Evolutionary conservation across 2,329 filamentous ascomycete genomes (phyloP), one percentile per base, ranked within the genome.

Genomic region (Microsporum canis): DNA sequence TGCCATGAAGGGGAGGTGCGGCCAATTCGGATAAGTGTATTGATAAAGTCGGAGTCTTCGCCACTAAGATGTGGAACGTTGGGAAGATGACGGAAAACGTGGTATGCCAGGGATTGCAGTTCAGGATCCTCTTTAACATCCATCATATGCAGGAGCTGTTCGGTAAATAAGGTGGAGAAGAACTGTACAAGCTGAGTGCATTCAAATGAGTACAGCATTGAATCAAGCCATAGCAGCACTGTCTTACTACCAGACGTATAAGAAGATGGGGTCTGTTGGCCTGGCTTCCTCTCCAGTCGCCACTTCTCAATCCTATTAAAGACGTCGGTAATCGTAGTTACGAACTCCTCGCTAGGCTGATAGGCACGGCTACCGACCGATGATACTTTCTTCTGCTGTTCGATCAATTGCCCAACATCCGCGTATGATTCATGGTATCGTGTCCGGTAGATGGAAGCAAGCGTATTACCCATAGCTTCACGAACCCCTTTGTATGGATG

Each of bases 81-180:
- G 12, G 94, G 91, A 14, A 99, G 79, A 70, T 99, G 92, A 5
- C 92, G 88, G 78, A 97, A 99, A 47, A 99, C 94, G 70, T 96
- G 91, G 71, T 97, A 99, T 0, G 94, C 92, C 6, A 96, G 82
- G 7, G 88, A 87, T 79, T 96, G 95, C 1, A 99, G 82, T 73
- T 99, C 95, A 0, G 90, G 91, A 69, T 99, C 94, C 73, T 99
- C 94, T 73, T 97, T 97, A 72, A 99, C 90, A 70, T 99, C 94
- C 92, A 99, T 99, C 94, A 99, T 99, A 78, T 99, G 91, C 59
- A 99, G 78, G 12, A 99, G 83, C 72, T 96, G 89, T 68, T 94
- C 89, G 72, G 95, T 94, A 70, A 97, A 92, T 0, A 88, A 81
- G 39, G 88, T 82, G 0, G 91, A 88, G 78, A 99, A 97, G 81